Evolutionary conservation across 2,329 filamentous ascomycete species (phyloP), one percentile per base, ranked within the genome.

Genomic region (Aspergillus proliferans): DNA sequence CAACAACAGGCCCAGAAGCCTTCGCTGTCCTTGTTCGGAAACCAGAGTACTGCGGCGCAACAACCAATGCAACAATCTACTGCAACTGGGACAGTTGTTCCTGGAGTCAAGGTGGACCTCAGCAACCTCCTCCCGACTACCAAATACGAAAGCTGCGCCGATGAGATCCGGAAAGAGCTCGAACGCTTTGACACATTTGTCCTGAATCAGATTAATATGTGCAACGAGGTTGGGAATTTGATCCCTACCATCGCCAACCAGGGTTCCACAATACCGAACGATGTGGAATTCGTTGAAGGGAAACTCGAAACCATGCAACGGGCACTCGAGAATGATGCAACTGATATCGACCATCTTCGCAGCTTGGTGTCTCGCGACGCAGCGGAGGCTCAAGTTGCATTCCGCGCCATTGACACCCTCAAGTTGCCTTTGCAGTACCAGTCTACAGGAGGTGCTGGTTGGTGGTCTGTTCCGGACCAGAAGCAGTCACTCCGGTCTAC

Each of bases 81-180:
- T 7, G 54, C 62, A 22, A 53, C 57, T 7, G 58, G 57, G 3
- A 67, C 63, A 2, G 66, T 72, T 12, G 77, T 84, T 14, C 83
- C 85, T 0, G 88, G 86, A 15, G 86, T 89, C 15, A 85, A 87
- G 61, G 87, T 95, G 60, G 87, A 93, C 68, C 71, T 87, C 46
- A 81, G 81, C 58, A 88, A 87, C 63, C 76, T 97, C 52, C 83
- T 89, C 46, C 86, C 87, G 14, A 95, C 91, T 0, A 95, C 90
- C 3, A 88, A 93, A 53, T 96, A 93, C 74, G 88, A 90, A 64
- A 92, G 95, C 68, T 84, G 95, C 24, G 83, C 87, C 52, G 86
- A 92, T 57, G 83, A 88, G 26, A 76, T 95, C 14, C 89, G 95
- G 63, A 81, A 83, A 53, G 75, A 88, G 57, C 87, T 98, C 53